Percentiles rank a stretch among this genome's conserved stretches.
phyloP scores from a whole-genome alignment of 352 stramenopile genomes.

The Phytophthora sansomeana region DNA sequence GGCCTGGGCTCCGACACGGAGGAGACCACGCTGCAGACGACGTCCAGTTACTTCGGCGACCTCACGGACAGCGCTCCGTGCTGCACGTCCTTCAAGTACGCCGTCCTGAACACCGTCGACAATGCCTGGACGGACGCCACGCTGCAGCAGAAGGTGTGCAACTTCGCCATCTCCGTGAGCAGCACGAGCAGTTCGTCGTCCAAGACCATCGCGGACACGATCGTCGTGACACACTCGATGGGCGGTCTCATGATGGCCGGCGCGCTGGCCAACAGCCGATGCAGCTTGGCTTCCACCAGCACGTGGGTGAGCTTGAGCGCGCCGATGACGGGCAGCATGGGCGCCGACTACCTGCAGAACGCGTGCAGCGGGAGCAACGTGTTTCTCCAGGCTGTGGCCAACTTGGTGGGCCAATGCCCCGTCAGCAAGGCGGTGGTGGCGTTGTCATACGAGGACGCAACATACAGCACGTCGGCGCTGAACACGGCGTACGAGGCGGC shows the following conservation, averaged over 20 bases:
- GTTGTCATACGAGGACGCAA: constrained; percentile 33
- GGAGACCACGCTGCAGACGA: constrained; percentile 18
- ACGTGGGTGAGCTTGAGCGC: constrained; percentile 43
- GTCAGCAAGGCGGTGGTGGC: constrained; percentile 21
- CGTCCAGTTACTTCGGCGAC: constrained; percentile 33
- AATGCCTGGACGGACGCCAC: constrained; percentile 30
- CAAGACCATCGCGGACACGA: constrained; percentile 34
- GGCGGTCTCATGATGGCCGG: constrained; percentile 37
- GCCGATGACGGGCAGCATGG: constrained; percentile 46
- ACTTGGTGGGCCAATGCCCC: constrained; percentile 40
- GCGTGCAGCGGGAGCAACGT: constrained; percentile 31
- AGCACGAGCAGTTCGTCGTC: constrained; percentile 21
- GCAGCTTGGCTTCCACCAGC: constrained; percentile 34
- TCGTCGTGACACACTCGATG: constrained; percentile 48
- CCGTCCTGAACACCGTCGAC: constrained; percentile 32
- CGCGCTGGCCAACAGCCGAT: constrained; percentile 43
- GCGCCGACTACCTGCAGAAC: constrained; percentile 42
- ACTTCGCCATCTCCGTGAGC: constrained; percentile 27
- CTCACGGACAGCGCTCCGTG: constrained; percentile 35
- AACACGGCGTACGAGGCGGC: constrained; percentile 33
- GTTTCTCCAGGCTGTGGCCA: constrained; percentile 31
- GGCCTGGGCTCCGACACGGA: constrained; percentile 22
- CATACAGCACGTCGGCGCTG: constrained; percentile 22
- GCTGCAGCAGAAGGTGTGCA: constrained; percentile 40
- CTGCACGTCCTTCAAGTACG: constrained; percentile 38